Evolutionary conservation across 2,329 filamentous ascomycete genomes (phyloP).

Genomic region (Chaetomium globosum): DNA sequence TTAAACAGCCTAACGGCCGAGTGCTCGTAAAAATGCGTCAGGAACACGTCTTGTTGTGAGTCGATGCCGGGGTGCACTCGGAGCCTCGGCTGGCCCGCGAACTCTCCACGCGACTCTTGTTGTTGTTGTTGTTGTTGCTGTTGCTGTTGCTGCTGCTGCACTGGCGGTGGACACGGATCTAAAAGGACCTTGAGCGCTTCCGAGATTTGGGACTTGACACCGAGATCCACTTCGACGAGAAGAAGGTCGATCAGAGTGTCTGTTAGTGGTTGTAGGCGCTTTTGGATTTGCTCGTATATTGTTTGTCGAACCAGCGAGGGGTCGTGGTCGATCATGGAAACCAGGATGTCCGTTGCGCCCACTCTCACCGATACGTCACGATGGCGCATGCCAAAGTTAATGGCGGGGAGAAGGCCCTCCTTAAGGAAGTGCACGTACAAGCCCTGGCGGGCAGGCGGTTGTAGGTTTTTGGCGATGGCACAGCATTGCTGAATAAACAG

Average conservation of each 20-base stretch:
- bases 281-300: conserved; percentile 87
- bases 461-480: conserved; percentile 89
- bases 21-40: conserved; percentile 85
- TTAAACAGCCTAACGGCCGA: conserved; percentile 84
- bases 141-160: conserved; percentile 37
- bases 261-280: conserved; percentile 81
- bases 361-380: conserved; percentile 82
- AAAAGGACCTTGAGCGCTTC: conserved; percentile 93
- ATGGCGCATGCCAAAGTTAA: conserved; percentile 88
- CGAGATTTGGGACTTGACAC: conserved; percentile 92
- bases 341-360: conserved; percentile 89
- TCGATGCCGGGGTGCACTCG: conserved; percentile 58
- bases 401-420: conserved; percentile 83
- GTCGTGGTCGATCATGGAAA: conserved; percentile 94
- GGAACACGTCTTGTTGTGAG: conserved; percentile 80
- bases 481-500: conserved; percentile 97
- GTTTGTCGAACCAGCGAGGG: conserved; percentile 90
- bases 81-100: conserved; percentile 58
- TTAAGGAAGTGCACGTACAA: conserved; percentile 89
- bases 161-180: conserved; percentile 62
- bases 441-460: conserved; percentile 75
- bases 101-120: conserved; percentile 55
- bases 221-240: conserved; percentile 86
- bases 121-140: conserved; percentile 42
- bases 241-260: conserved; percentile 92